These are phyloP conservation scores for Emmonsiellopsis sp. DNA, from an alignment of 2,329 filamentous ascomycete genomes.

Conservation along the genomic window DNA sequence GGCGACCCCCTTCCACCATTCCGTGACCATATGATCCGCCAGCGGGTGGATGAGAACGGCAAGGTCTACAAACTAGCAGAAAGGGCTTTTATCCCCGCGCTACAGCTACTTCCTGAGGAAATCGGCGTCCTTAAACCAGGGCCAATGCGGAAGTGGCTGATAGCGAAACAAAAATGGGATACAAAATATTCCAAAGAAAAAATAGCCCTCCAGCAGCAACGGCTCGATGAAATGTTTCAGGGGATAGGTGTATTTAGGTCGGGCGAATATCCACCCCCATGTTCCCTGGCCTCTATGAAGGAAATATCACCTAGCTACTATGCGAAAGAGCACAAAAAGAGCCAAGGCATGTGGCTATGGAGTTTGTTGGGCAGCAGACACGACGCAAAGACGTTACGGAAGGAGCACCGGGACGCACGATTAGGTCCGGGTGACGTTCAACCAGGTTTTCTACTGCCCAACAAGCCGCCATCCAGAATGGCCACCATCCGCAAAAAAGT, in stretches of 20 bases:
- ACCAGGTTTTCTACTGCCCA: background rate
- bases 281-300: slow-evolving; percentile 59
- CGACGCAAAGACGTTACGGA: slow-evolving; percentile 60
- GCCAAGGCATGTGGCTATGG: slow-evolving; percentile 74
- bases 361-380: slow-evolving; percentile 81
- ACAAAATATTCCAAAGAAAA: slow-evolving; percentile 59
- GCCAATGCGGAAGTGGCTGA: slow-evolving; percentile 76
- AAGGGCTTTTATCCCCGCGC: slow-evolving; percentile 53
- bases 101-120: slow-evolving; percentile 54
- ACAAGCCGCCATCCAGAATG: background rate
- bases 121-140: slow-evolving; percentile 73
- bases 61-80: slow-evolving; percentile 59
- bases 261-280: slow-evolving; percentile 72
- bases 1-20: slow-evolving; percentile 77
- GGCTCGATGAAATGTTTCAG: slow-evolving; percentile 60
- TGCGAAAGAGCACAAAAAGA: slow-evolving; percentile 51
- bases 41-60: slow-evolving; percentile 72
- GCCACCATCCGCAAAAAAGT: background rate
- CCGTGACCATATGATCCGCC: slow-evolving; percentile 80
- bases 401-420: background rate
- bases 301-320: slow-evolving; percentile 33
- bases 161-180: slow-evolving; percentile 64
- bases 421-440: background rate
- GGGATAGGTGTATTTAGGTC: slow-evolving; percentile 62
- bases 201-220: slow-evolving; percentile 60